Percentiles rank a stretch among this genome's conserved stretches.
Evolutionary conservation across 768 basidiomycete species (phyloP).

Genomic region (Sarcomyxa edulis): DNA sequence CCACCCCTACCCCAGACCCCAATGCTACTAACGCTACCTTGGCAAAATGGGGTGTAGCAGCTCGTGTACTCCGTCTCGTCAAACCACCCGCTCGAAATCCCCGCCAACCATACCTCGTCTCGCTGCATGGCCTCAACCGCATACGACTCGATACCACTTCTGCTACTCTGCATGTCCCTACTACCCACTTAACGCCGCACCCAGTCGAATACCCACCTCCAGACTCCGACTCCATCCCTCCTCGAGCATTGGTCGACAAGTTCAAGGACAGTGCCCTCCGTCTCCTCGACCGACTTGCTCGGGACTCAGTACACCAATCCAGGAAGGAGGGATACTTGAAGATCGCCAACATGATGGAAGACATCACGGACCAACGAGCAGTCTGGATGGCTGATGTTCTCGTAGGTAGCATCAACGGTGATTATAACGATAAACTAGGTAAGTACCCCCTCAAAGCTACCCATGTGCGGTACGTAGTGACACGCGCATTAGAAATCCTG

Average conservation of each 20-base stretch:
- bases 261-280: conserved; percentile 68
- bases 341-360: conserved; percentile 68
- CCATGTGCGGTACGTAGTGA: background rate
- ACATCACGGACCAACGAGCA: conserved; percentile 55
- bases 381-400: conserved; percentile 79
- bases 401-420: conserved; percentile 56
- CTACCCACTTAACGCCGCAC: conserved; percentile 28
- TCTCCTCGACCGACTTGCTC: conserved; percentile 60
- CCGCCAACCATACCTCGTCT: conserved; percentile 60
- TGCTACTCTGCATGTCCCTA: conserved; percentile 18
- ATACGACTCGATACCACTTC: conserved; percentile 45
- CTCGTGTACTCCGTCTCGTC: conserved; percentile 66
- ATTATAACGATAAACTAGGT: conserved; percentile 73
- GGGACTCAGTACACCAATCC: conserved; percentile 40
- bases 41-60: conserved; percentile 62
- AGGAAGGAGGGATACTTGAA: conserved; percentile 66
- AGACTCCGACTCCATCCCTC: conserved; percentile 39
- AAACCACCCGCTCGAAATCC: conserved; percentile 52
- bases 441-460: conserved; percentile 17
- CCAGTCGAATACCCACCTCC: conserved; percentile 44
- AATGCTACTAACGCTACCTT: conserved; percentile 17
- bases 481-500: conserved; percentile 30
- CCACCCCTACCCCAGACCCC: conserved; percentile 5
- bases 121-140: conserved; percentile 67
- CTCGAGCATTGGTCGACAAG: conserved; percentile 49